Evolutionary conservation across 208 protist genomes (phyloP).

Genomic region (Crithidia brevicula): DNA sequence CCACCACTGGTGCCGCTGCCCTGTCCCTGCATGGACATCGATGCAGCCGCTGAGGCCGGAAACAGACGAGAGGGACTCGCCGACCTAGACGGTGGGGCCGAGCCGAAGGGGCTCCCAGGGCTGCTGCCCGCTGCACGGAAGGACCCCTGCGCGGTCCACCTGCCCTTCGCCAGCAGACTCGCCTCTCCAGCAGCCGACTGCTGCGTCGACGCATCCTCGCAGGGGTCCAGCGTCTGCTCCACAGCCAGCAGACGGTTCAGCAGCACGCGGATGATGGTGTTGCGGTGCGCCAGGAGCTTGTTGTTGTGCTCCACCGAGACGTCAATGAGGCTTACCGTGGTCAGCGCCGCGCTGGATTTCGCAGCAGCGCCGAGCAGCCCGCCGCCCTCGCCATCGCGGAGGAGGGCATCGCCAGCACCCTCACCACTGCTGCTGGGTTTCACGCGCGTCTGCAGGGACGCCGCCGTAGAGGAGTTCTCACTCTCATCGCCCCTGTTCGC

Average conservation of each 20-base stretch:
- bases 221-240: slow-evolving; percentile 63
- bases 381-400: neutral
- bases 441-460: neutral
- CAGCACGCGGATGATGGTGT: slow-evolving; percentile 70
- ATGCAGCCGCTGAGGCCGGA: neutral
- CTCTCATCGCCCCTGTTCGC: neutral
- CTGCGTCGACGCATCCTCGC: slow-evolving; percentile 17
- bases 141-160: no score
- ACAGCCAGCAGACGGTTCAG: slow-evolving; percentile 65
- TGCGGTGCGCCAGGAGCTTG: slow-evolving; percentile 64
- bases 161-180: no score
- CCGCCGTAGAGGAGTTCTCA: slow-evolving; percentile 6
- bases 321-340: neutral
- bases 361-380: neutral
- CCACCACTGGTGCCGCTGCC: neutral
- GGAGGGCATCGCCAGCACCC: neutral
- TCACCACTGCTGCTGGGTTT: neutral
- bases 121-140: neutral
- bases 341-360: no score
- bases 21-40: neutral
- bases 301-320: slow-evolving; percentile 55
- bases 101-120: slow-evolving; percentile 12
- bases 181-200: no score
- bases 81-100: slow-evolving; percentile 4
- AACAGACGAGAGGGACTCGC: slow-evolving; percentile 15